Conservation (phyloP, 768 basidiomycete genomes). For the Boletellus ananiceps region DNA sequence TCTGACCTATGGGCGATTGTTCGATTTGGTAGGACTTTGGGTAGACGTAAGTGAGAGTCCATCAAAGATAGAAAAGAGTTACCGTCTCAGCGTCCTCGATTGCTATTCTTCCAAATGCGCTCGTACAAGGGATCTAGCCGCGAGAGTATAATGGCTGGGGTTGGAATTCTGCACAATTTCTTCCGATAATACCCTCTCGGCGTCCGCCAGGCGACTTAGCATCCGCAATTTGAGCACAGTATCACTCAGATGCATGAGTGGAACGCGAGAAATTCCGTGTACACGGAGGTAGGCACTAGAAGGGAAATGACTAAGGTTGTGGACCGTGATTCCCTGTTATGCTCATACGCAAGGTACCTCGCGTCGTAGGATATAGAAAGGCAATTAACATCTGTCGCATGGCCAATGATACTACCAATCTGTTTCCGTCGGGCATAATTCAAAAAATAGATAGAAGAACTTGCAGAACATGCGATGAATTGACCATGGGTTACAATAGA, state of each 20-base stretch:
- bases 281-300: not conserved
- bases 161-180: not conserved
- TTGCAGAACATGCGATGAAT: too few relatives aligned
- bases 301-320: not conserved
- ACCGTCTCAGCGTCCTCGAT: not conserved
- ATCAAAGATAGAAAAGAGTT: not conserved
- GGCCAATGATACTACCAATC: not conserved
- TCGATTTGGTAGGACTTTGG: not conserved
- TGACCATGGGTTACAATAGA: too few relatives aligned
- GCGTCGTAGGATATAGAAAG: constrained; percentile 4
- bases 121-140: not conserved
- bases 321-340: not conserved
- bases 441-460: too few relatives aligned
- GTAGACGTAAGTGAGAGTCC: not conserved
- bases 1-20: not conserved
- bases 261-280: not conserved
- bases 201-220: not conserved
- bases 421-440: not conserved
- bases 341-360: constrained; percentile 8
- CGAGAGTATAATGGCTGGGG: not conserved
- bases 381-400: not conserved
- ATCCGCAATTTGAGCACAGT: not conserved
- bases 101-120: not conserved
- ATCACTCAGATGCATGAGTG: not conserved
- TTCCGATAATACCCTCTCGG: not conserved